Base-by-base conservation (phyloP, 345 rosid species). In the Eucalyptus fibrosa region DNA sequence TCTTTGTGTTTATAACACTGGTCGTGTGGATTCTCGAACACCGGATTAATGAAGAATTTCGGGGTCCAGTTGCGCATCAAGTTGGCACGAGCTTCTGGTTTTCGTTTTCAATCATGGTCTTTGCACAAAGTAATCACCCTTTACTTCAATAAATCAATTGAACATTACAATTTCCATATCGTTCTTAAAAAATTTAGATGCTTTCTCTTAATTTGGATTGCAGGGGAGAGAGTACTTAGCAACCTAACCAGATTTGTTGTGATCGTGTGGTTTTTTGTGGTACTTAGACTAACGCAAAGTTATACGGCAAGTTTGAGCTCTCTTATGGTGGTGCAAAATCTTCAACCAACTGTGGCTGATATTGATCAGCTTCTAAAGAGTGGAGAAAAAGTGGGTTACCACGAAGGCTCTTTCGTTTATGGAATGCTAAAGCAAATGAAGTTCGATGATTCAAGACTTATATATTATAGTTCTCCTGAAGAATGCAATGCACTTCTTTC, bases 361-460 rank as follows among this genome's bases (percentile, higher is more conserved):
- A 8, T 65, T 8, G 11, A 65, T 65, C 12, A 65, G 1, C 77
- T 65, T 1, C 40, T n/a, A 65, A 65, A 65, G 77, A 65, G 77
- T 65, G 77, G 77, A 65, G 40, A n/a, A n/a, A n/a, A 65, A n/a
- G 40, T 65, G 37, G 77, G 77, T 14, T n/a, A 2, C 77, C 3
- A 65, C 0, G 3, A n/a, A 0, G 3, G 37, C 77, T 65, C 77
- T 65, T 65, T 65, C 3, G 21, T 65, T 7, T 0, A 15, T 15
- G 77, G 10, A 1, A 65, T 65, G 21, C 12, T 65, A n/a, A 65
- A n/a, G 77, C 40, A 65, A n/a, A 65, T 65, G 40, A n/a, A 65
- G 77, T 65, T 65, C 3, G 11, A n/a, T 15, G 40, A 15, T 65
- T 65, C 77, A 1, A 65, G 11, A 65, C 77, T 65, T 16, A n/a